Conservation (phyloP, 768 basidiomycete genomes). For the Lyophyllum shimeji region DNA sequence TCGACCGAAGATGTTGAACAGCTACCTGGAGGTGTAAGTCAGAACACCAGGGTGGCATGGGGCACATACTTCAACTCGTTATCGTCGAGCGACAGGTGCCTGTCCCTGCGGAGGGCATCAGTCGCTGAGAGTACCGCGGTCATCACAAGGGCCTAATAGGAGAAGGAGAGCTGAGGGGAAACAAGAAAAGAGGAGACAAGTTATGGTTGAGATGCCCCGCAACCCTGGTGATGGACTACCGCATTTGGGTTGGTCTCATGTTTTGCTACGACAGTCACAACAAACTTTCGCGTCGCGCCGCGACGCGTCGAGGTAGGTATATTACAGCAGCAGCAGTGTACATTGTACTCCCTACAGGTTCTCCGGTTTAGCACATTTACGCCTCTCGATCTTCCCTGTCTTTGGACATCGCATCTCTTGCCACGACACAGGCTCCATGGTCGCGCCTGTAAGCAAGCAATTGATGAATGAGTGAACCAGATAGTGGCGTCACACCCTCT, state of each 20-base stretch:
- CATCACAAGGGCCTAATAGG: conserved; percentile 33
- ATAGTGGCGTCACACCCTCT: neutral
- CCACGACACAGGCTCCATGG: conserved; percentile 87
- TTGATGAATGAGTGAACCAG: neutral
- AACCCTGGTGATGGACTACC: conserved; percentile 14
- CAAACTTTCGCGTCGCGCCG: neutral
- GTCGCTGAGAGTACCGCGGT: conserved; percentile 64
- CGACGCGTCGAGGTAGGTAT: neutral
- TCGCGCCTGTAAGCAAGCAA: conserved; percentile 54
- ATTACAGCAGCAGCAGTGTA: neutral
- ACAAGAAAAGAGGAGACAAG: conserved; percentile 9
- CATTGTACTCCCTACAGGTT: conserved; percentile 36
- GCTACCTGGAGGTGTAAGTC: conserved; percentile 34
- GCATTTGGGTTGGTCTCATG: conserved; percentile 14
- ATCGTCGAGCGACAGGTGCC: conserved; percentile 67
- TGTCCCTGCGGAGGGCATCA: conserved; percentile 58
- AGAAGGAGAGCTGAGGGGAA: conserved; percentile 3
- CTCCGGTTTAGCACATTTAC: conserved; percentile 88
- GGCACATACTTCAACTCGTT: conserved; percentile 53
- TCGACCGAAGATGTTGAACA: conserved; percentile 57
- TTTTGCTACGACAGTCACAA: conserved; percentile 4
- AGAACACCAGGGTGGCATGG: conserved; percentile 9
- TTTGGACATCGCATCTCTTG: conserved; percentile 88
- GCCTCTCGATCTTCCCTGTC: conserved; percentile 75
- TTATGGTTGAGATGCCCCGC: conserved; percentile 4